Evolutionary conservation across 441 rosid genomes (phyloP).

Genomic region (Erodium trifolium): DNA sequence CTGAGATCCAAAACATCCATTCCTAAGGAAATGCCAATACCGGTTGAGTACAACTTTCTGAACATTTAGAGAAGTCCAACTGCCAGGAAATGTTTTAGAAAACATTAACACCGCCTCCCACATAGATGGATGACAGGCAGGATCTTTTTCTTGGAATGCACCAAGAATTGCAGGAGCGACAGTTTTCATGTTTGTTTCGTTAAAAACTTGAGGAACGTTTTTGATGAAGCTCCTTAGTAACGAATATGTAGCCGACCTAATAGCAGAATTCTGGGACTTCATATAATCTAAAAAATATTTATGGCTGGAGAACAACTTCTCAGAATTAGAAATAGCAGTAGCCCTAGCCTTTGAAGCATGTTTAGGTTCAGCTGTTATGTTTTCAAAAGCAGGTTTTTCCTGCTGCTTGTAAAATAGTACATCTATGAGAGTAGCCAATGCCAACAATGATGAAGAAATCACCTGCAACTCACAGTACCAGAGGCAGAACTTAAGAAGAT

Average conservation of each 20-base stretch:
- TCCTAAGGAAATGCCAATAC: conserved; percentile 71
- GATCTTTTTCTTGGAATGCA: conserved; percentile 80
- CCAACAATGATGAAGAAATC: conserved; percentile 72
- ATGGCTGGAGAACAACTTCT: conserved; percentile 60
- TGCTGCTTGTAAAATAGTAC: conserved; percentile 44
- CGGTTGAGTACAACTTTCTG: conserved; percentile 57
- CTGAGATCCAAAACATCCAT: conserved; percentile 84
- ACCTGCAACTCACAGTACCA: conserved; percentile 43
- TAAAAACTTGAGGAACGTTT: conserved; percentile 59
- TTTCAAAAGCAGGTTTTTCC: conserved; percentile 58
- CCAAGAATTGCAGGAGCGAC: conserved; percentile 72
- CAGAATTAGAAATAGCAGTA: conserved; percentile 60
- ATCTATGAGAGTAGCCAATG: conserved; percentile 83
- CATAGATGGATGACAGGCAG: conserved; percentile 78
- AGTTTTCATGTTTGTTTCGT: conserved; percentile 53
- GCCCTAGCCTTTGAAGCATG: conserved; percentile 69
- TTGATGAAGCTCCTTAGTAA: conserved; percentile 60
- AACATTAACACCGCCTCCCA: conserved; percentile 81
- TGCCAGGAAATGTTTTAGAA: conserved; percentile 65
- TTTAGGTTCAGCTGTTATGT: conserved; percentile 46
- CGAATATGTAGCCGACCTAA: conserved; percentile 76
- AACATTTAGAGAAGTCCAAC: conserved; percentile 61
- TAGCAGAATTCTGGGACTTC: conserved; percentile 59
- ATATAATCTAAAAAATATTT: conserved; percentile 68
- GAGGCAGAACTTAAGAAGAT: background rate